Conservation (phyloP, 257 asterid genomes). For the Fraxinus excelsior region DNA sequence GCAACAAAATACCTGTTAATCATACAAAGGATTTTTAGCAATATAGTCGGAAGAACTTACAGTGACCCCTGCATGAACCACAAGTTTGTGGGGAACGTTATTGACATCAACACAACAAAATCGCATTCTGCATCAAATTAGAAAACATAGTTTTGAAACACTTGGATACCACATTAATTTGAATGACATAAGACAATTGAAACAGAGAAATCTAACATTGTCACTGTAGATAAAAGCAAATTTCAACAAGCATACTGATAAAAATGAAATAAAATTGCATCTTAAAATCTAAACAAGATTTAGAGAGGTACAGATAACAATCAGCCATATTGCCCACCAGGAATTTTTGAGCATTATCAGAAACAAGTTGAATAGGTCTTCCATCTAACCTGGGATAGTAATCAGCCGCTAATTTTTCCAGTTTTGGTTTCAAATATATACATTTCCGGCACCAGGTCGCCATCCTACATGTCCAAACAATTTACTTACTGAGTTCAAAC, state of each 20-base stretch:
- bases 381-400: conserved; percentile 77
- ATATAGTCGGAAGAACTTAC: conserved; percentile 53
- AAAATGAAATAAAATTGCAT: not conserved
- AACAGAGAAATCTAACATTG: not conserved
- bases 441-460: conserved; percentile 99
- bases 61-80: conserved; percentile 80
- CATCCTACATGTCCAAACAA: conserved; percentile 66
- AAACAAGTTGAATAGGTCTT: conserved; percentile 16
- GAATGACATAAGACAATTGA: conserved; percentile 3
- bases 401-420: conserved; percentile 88
- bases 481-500: conserved; percentile 36
- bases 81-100: conserved; percentile 77
- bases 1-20: not conserved
- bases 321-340: not conserved
- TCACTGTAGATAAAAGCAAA: not conserved
- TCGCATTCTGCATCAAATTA: conserved; percentile 55
- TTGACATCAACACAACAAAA: conserved; percentile 84
- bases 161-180: not conserved
- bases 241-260: conserved; percentile 2
- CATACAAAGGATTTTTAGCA: not conserved
- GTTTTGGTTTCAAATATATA: conserved; percentile 87
- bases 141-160: conserved; percentile 4
- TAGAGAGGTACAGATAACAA: not conserved
- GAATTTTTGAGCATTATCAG: conserved; percentile 3
- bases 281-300: not conserved